Evolutionary conservation across 768 basidiomycete genomes (phyloP).

Genomic region (Gelatoporia subvermispora): DNA sequence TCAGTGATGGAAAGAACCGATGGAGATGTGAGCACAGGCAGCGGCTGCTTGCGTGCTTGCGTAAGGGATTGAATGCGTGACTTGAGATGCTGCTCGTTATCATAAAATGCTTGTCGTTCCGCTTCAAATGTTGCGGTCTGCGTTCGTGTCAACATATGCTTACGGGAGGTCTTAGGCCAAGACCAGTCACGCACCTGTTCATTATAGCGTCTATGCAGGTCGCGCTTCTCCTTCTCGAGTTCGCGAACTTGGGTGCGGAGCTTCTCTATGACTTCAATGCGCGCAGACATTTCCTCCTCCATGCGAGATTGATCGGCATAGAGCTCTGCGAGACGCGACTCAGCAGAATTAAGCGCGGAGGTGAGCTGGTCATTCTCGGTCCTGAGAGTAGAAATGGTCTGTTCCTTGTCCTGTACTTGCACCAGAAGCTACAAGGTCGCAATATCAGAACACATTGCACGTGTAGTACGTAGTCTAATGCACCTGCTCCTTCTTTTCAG

Average conservation of each 20-base stretch:
- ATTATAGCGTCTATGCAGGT: constrained; percentile 76
- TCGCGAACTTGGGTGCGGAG: constrained; percentile 77
- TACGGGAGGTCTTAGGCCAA: not conserved
- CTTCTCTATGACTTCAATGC: constrained; percentile 81
- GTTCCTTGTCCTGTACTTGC: constrained; percentile 75
- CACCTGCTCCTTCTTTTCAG: constrained; percentile 79
- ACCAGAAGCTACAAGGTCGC: constrained; percentile 56
- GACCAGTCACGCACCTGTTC: constrained; percentile 60
- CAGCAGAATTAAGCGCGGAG: constrained; percentile 62
- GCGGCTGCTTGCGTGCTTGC: constrained; percentile 54
- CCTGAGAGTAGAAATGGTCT: constrained; percentile 54
- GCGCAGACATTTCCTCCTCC: constrained; percentile 77
- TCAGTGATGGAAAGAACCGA: constrained; percentile 20
- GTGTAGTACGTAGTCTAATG: constrained; percentile 16
- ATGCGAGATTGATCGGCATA: constrained; percentile 78
- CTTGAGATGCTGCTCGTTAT: constrained; percentile 91
- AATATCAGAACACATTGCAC: constrained; percentile 8
- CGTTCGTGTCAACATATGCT: not conserved
- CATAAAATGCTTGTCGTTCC: constrained; percentile 88
- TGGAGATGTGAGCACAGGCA: constrained; percentile 25
- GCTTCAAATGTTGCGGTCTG: constrained; percentile 88
- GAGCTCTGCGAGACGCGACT: constrained; percentile 70
- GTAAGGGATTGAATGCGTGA: constrained; percentile 80
- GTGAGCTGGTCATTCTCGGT: constrained; percentile 61
- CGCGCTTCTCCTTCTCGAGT: constrained; percentile 85